Evolutionary conservation across 768 basidiomycete genomes (phyloP), one percentile per base, ranked within the genome.

Genomic region (Epithele typhae): DNA sequence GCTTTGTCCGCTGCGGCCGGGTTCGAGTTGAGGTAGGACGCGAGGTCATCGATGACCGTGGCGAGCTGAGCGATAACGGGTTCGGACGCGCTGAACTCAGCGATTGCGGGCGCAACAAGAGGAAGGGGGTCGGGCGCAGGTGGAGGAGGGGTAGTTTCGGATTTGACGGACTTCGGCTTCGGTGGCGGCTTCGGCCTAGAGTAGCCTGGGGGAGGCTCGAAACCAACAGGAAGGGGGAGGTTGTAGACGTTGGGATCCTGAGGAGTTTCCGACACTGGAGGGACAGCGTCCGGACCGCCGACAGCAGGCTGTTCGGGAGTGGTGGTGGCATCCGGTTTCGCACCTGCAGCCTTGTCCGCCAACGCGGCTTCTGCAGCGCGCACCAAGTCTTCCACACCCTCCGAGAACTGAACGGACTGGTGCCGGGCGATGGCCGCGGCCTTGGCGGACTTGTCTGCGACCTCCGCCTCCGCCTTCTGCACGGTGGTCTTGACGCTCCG

Each of bases 51-150:
- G 58, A 98, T 97, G 25, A 92, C 93, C 3, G 80, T 75, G 7
- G 93, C 95, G 9, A 99, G 84, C 59, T 97, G 91, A 4, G 82
- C 75, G 52, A 99, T 86, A 57, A 96, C 82, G n/a, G 94, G 94
- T 61, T 98, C 95, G 8, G 87, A 85, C 14, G 75, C 68, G 43
- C 71, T 68, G 37, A 91, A 71, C 48, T 84, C 82, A 24, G 81
- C 75, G 37, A 99, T 81, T 17, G 77, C 76, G 1, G 93, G 92
- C 1, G 89, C 86, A 49, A 97, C 72, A 18, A 90, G 78, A 37
- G 93, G 92, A 9, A 97, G 76, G 1, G 68, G 71, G 4, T 63
- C 58, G 0, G 67, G 64, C n/a, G 60, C 60, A 48, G 68, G 57
- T 32, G 62, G 62, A n/a, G 50, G 17, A 44, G 53, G 62, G 22